Percentiles rank a stretch among this genome's conserved stretches.
Evolutionary conservation across 441 rosid species (phyloP).

Genomic region (Croton laevigatus): DNA sequence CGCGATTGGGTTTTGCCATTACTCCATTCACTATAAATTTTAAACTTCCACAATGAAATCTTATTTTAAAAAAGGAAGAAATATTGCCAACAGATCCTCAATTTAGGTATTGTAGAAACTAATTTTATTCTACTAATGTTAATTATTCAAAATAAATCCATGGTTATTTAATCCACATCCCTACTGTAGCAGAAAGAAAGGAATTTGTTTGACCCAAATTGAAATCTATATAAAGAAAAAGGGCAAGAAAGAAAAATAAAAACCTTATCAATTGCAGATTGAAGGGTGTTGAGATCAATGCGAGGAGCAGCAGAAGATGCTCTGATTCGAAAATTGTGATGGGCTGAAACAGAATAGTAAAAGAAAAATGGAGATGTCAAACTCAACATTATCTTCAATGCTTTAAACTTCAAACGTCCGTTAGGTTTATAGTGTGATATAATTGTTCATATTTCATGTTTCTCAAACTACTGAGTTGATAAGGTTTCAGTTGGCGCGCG

Average conservation of each 20-base stretch:
- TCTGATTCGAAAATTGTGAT: conserved; percentile 1
- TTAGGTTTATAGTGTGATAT: too few species aligned
- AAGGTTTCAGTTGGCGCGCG: conserved; percentile 4
- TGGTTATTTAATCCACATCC: too few species aligned
- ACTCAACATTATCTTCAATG: conserved; percentile 6
- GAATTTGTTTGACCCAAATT: background rate
- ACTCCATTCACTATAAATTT: too few species aligned
- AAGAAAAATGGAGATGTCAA: conserved; percentile 11
- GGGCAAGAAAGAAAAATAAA: background rate
- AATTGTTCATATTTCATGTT: background rate
- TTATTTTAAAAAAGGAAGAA: too few species aligned
- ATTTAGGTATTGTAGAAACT: too few species aligned
- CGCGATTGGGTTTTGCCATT: too few species aligned
- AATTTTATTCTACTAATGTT: too few species aligned
- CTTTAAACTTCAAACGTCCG: background rate
- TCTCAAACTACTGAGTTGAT: background rate
- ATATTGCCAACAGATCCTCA: too few species aligned
- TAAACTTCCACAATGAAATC: too few species aligned
- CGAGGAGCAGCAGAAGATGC: conserved; percentile 21
- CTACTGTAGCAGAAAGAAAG: background rate
- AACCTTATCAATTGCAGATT: conserved; percentile 26
- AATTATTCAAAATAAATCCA: too few species aligned
- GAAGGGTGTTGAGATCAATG: conserved; percentile 22
- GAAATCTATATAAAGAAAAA: background rate
- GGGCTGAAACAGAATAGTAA: background rate